A percentile compares a stretch with the other conserved stretches of the same genome.
phyloP scores from a whole-genome alignment of 768 basidiomycete species.

The Flagelloscypha sp. region DNA sequence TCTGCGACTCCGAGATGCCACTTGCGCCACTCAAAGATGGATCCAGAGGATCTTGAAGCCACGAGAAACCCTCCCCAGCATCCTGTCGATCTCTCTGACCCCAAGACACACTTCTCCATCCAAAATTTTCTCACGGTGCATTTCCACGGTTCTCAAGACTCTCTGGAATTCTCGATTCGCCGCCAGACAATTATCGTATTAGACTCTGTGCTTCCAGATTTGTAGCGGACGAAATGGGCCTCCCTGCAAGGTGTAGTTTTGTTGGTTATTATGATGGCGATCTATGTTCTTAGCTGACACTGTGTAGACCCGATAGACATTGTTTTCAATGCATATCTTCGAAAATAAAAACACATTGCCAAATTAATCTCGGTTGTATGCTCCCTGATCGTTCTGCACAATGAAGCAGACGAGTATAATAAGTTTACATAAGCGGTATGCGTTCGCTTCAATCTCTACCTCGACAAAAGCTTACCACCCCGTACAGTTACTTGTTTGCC shows the following conservation, averaged over 20 bases:
- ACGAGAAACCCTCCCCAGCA: too few relatives aligned
- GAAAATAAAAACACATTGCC: slow-evolving; percentile 60
- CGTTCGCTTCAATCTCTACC: slow-evolving; percentile 4
- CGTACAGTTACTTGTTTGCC: slow-evolving; percentile 69
- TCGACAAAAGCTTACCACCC: slow-evolving; percentile 5
- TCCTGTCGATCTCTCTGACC: too few relatives aligned
- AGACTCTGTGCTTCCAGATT: slow-evolving; percentile 5
- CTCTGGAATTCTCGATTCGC: slow-evolving; percentile 66
- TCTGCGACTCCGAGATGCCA: too few relatives aligned
- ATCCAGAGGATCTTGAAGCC: too few relatives aligned
- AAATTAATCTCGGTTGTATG: slow-evolving; percentile 84
- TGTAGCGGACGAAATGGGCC: slow-evolving; percentile 92
- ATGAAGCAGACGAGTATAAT: slow-evolving; percentile 80
- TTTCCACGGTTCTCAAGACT: too few relatives aligned
- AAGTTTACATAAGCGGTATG: slow-evolving; percentile 76
- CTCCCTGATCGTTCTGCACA: slow-evolving; percentile 87
- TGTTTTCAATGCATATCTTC: slow-evolving; percentile 85
- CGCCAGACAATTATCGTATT: background rate
- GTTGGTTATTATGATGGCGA: background rate
- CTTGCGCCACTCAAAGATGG: too few relatives aligned
- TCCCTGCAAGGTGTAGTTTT: slow-evolving; percentile 58
- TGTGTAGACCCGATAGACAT: slow-evolving; percentile 89
- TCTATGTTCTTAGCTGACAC: slow-evolving; percentile 9
- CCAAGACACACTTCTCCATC: too few relatives aligned
- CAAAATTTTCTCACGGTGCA: too few relatives aligned